Base-by-base conservation (phyloP, 495 filamentous ascomycete genomes). In the Aspergillus bridgeri region DNA sequence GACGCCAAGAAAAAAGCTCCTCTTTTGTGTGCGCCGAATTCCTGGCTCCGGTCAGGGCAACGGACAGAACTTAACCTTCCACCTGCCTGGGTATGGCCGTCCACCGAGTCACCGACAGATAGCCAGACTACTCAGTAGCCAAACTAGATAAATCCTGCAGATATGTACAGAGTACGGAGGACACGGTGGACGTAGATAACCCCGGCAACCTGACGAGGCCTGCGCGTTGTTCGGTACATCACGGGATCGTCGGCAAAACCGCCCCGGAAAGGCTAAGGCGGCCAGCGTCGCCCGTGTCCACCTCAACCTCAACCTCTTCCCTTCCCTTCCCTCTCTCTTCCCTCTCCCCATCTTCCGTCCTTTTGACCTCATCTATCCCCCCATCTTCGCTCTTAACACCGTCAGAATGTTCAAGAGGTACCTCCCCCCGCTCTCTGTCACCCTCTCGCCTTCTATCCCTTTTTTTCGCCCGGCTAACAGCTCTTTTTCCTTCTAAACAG, bases 351-450 rank as follows among this genome's bases (percentile, higher is more conserved):
- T 64, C 63, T 61, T 69, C 60, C 62, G 54, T 64, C 63, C 62
- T 61, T 58, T 63, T 68, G 65, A 65, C 68, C 68, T 69, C 60
- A 51, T 58, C 51, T 65, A 61, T 56, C 63, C 62, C 63, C 62
- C 61, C 62, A 67, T 68, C 72, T 68, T 79, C 76, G 69, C 77
- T 78, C 75, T 75, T 75, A 70, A 75, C 74, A 78, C 75, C 65
- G 61, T 79, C 84, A 90, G 76, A 80, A 92, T 92, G 89, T 89
- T 90, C 82, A 90, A 90, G 88, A 91, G 89, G 89, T 92, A 78
- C 77, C 86, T 79, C 48, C 38, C 51, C 25, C 57, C 43, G 58
- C 56, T 67, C 64, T 75, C 79, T 68, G 77, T 71, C 62, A 66
- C 70, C 67, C 53, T 56, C 60, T 71, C 58, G 59, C 60, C 42